These are phyloP conservation scores for Dictyostelium purpureum DNA, from an alignment of 78 protist genomes.

Conservation along the genomic window DNA sequence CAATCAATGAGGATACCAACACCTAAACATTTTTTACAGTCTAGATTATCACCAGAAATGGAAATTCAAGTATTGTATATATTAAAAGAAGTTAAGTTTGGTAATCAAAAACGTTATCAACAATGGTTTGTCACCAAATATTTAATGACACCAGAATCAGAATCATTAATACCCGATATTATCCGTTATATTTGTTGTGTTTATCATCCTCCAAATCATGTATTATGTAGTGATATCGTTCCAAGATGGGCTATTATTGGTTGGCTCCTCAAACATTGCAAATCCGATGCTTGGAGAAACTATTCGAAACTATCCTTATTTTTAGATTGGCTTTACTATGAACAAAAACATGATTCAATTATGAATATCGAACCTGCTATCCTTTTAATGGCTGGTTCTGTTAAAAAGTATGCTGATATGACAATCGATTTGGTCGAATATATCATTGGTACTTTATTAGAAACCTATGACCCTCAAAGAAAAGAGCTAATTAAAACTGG, in stretches of 20 bases:
- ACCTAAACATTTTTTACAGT: conserved; percentile 74
- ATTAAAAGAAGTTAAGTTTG: conserved; percentile 80
- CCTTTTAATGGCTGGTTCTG: conserved; percentile 79
- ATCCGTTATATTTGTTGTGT: conserved; percentile 84
- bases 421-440: conserved; percentile 77
- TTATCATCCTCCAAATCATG: conserved; percentile 80
- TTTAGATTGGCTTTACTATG: conserved; percentile 82
- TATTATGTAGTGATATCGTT: conserved; percentile 66
- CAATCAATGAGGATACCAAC: conserved; percentile 63
- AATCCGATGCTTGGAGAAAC: conserved; percentile 39
- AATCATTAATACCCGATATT: conserved; percentile 80
- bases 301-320: conserved; percentile 68
- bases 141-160: conserved; percentile 26
- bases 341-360: conserved; percentile 63
- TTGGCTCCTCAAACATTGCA: conserved; percentile 76
- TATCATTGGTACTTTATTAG: conserved; percentile 41
- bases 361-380: conserved; percentile 88
- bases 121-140: conserved; percentile 79
- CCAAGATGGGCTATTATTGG: conserved; percentile 90
- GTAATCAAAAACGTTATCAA: conserved; percentile 87
- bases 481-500: conserved; percentile 55
- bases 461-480: conserved; percentile 31
- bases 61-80: conserved; percentile 81
- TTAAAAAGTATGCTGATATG: conserved; percentile 80
- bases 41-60: conserved; percentile 76